These are phyloP conservation scores for Cercospora nicotianae DNA, from an alignment of 2,329 filamentous ascomycete genomes.

Conservation along the genomic window DNA sequence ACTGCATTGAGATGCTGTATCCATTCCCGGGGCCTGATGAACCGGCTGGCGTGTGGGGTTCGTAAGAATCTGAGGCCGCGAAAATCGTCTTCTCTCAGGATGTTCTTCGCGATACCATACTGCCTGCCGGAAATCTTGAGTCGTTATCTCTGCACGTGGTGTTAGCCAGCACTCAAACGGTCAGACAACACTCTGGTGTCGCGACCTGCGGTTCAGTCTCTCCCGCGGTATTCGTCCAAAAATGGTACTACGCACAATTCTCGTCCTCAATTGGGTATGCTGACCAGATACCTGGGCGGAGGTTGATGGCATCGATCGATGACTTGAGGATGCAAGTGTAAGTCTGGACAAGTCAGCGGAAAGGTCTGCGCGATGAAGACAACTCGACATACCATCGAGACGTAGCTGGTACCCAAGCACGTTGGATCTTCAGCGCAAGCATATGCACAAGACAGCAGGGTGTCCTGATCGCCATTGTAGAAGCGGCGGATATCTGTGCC, in stretches of 20 bases:
- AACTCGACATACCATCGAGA: constrained; percentile 1
- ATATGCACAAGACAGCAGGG: constrained; percentile 7
- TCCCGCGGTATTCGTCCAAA: background rate
- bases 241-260: constrained; percentile 3
- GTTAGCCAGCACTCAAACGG: background rate
- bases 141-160: background rate
- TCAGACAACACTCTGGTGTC: background rate
- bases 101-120: background rate
- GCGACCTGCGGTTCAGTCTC: background rate
- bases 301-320: constrained; percentile 7
- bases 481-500: constrained; percentile 9
- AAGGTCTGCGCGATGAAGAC: background rate
- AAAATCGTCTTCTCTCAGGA: background rate
- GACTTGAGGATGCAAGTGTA: constrained; percentile 6
- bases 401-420: constrained; percentile 8
- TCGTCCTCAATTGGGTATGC: constrained; percentile 5
- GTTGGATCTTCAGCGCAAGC: constrained; percentile 7
- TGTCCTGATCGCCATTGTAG: background rate
- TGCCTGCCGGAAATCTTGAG: background rate
- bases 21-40: background rate
- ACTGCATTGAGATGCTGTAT: background rate
- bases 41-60: background rate
- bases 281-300: constrained; percentile 9
- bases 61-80: background rate
- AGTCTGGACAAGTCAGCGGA: background rate